Evolutionary conservation across 768 basidiomycete species (phyloP).

Genomic region (Hemileccinum impolitum): DNA sequence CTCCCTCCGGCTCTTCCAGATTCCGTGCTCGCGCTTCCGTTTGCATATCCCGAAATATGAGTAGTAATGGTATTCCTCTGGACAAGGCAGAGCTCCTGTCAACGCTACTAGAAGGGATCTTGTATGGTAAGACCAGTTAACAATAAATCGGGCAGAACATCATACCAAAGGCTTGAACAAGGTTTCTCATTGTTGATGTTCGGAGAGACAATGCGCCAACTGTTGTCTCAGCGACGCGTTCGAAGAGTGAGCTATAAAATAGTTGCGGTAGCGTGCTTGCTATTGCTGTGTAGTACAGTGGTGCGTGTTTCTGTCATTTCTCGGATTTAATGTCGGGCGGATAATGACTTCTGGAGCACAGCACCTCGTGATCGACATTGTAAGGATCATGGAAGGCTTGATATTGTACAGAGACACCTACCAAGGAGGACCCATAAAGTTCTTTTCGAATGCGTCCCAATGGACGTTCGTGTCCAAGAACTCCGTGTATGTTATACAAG

Average conservation of each 20-base stretch:
- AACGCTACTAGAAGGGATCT: constrained; percentile 8
- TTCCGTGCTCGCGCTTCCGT: no score
- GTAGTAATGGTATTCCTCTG: neutral
- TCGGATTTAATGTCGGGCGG: no score
- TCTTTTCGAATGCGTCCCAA: constrained; percentile 20
- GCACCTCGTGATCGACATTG: constrained; percentile 24
- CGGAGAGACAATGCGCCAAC: constrained; percentile 24
- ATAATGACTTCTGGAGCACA: neutral
- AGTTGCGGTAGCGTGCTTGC: constrained; percentile 16
- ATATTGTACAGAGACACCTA: constrained; percentile 17
- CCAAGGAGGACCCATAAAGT: constrained; percentile 24
- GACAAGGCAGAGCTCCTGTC: constrained; percentile 6
- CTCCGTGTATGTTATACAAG: constrained; percentile 2
- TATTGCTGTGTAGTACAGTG: constrained; percentile 25
- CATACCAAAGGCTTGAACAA: neutral
- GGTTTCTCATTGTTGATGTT: constrained; percentile 36
- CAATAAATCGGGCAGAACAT: neutral
- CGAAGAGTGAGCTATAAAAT: constrained; percentile 14
- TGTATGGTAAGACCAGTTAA: constrained; percentile 9
- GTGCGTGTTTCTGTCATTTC: constrained; percentile 9
- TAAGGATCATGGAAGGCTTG: constrained; percentile 22
- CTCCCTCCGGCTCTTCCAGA: neutral
- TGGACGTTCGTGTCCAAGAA: constrained; percentile 5
- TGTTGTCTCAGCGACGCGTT: constrained; percentile 10
- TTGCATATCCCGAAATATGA: neutral